A percentile compares a stretch with the other conserved stretches of the same genome.
Evolutionary conservation across 139 green algal species (phyloP).

Genomic region (Haematococcus sp.): DNA sequence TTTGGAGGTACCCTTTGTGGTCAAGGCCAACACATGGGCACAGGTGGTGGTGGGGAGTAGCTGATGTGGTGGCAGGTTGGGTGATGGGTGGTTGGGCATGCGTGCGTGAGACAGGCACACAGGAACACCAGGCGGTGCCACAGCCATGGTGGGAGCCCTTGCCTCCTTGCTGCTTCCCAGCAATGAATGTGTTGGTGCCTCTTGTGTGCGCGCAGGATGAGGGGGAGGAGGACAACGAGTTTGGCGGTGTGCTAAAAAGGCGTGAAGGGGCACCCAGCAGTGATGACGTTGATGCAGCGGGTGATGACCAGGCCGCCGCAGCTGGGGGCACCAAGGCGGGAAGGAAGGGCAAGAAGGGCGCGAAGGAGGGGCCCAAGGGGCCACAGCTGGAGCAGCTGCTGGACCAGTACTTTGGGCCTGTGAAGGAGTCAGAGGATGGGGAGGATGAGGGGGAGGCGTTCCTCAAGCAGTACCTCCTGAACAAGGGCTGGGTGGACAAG

Average conservation of each 20-base stretch:
- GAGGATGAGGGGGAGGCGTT: slow-evolving; percentile 66
- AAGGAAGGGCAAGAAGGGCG: slow-evolving; percentile 14
- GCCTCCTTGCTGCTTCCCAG: too few relatives aligned
- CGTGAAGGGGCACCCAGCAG: slow-evolving; percentile 1
- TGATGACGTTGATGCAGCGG: slow-evolving; percentile 9
- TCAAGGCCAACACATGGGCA: too few relatives aligned
- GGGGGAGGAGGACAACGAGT: slow-evolving; percentile 11
- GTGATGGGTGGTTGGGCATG: too few relatives aligned
- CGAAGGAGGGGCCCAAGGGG: not conserved
- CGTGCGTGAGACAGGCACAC: too few relatives aligned
- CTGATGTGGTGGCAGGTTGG: too few relatives aligned
- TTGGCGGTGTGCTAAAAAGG: slow-evolving; percentile 25
- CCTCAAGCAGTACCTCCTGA: slow-evolving; percentile 81
- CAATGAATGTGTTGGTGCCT: not conserved
- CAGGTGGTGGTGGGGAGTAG: too few relatives aligned
- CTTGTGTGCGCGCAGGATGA: not conserved
- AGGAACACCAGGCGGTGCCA: too few relatives aligned
- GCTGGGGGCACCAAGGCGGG: not conserved
- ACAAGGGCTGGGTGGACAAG: slow-evolving; percentile 54
- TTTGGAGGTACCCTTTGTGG: too few relatives aligned
- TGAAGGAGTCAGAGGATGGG: not conserved
- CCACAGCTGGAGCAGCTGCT: slow-evolving; percentile 44
- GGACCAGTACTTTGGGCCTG: slow-evolving; percentile 74
- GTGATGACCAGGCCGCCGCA: not conserved
- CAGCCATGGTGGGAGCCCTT: too few relatives aligned